These are phyloP conservation scores for Emmonsiellopsis sp. DNA, from an alignment of 2,329 filamentous ascomycete species.

Conservation along the genomic window DNA sequence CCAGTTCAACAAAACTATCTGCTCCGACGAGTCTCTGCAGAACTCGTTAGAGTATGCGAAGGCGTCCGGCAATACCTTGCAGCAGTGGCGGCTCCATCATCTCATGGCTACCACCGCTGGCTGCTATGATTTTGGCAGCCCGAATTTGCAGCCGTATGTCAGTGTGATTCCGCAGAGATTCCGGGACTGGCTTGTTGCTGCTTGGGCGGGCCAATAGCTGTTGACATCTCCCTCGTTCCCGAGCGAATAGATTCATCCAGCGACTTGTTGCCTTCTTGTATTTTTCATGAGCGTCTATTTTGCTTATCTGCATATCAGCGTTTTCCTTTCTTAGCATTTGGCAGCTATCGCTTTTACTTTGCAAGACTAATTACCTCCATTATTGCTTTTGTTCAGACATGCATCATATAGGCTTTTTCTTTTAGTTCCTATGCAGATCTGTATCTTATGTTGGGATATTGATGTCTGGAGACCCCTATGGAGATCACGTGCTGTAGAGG, in stretches of 20 bases:
- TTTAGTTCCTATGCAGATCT: too few species aligned
- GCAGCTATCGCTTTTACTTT: too few species aligned
- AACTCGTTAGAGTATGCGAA: conserved; percentile 17
- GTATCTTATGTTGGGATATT: too few species aligned
- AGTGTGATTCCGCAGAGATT: conserved; percentile 43
- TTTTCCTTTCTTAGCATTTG: too few species aligned
- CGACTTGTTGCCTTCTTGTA: neutral
- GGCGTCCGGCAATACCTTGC: conserved; percentile 24
- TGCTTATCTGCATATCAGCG: too few species aligned
- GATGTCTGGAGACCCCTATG: too few species aligned
- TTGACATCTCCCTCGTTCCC: too few species aligned
- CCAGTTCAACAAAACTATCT: conserved; percentile 17
- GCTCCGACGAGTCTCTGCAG: conserved; percentile 16
- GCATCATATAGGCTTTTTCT: too few species aligned
- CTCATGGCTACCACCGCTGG: conserved; percentile 60
- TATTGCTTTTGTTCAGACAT: too few species aligned
- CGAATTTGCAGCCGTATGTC: conserved; percentile 50
- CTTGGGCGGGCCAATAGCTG: conserved; percentile 27
- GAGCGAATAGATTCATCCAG: too few species aligned
- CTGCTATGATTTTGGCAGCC: conserved; percentile 53
- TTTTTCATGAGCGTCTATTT: neutral
- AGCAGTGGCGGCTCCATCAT: conserved; percentile 42
- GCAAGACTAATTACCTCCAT: too few species aligned
- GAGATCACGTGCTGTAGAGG: too few species aligned
- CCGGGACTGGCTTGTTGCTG: conserved; percentile 44